Conservation (phyloP, 2,329 filamentous ascomycete species). For the Talaromyces sp. region DNA sequence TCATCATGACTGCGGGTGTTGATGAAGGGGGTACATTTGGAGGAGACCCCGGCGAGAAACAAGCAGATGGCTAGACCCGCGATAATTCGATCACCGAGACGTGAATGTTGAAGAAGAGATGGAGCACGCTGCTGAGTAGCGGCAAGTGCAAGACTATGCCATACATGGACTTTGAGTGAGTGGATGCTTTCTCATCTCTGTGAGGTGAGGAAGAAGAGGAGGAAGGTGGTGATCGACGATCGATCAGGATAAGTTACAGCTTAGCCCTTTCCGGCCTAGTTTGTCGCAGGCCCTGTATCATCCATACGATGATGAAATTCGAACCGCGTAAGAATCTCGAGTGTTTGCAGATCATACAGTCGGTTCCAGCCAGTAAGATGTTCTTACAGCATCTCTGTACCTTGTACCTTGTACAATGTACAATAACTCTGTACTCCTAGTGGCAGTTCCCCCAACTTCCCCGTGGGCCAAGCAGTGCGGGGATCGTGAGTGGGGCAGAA, state of each 20-base stretch:
- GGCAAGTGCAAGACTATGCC: neutral
- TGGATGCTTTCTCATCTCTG: neutral
- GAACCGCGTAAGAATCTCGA: neutral
- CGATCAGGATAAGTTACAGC: neutral
- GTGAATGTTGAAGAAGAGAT: no score
- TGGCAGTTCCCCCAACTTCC: no score
- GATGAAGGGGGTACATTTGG: slow-evolving; percentile 11
- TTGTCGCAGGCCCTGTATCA: neutral
- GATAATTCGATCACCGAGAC: neutral
- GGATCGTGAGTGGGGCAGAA: neutral
- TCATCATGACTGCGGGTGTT: slow-evolving; percentile 24
- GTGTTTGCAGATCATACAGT: no score
- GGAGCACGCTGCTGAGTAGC: neutral
- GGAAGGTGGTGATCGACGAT: neutral
- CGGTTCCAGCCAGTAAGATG: no score
- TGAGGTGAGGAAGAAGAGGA: neutral
- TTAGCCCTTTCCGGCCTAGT: neutral
- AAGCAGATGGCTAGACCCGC: neutral
- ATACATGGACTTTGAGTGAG: neutral
- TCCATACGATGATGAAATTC: neutral
- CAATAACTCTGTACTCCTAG: no score
- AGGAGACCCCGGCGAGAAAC: neutral
- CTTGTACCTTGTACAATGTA: no score
- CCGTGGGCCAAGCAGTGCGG: neutral
- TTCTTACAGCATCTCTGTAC: no score